phyloP scores from a whole-genome alignment of 352 stramenopile species.

The Globisporangium solare region DNA sequence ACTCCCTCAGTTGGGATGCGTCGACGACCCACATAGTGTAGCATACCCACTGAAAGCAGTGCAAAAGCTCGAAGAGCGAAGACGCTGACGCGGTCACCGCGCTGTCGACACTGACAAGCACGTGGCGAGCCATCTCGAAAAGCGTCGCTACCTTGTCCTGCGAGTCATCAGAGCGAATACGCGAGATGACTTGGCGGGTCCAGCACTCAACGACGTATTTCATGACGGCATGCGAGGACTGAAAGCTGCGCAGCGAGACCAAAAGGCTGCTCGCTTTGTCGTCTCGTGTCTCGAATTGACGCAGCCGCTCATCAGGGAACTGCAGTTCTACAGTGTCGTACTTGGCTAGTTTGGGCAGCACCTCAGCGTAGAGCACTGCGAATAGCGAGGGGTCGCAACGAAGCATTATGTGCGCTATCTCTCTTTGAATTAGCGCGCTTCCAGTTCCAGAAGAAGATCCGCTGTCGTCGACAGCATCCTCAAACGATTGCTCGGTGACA shows the following conservation, averaged over 20 bases:
- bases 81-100: conserved; percentile 18
- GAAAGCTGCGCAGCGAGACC: conserved; percentile 9
- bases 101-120: conserved; percentile 20
- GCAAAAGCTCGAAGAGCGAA: conserved; percentile 19
- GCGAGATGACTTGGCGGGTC: conserved; percentile 13
- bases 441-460: not conserved
- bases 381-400: conserved; percentile 6
- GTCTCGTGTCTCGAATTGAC: not conserved
- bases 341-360: conserved; percentile 6
- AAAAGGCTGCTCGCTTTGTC: not conserved
- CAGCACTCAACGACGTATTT: conserved; percentile 32
- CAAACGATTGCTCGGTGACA: not conserved
- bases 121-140: conserved; percentile 22
- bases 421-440: conserved; percentile 5
- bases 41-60: conserved; percentile 37
- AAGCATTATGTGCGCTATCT: conserved; percentile 8
- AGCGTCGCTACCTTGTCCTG: conserved; percentile 4
- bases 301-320: not conserved
- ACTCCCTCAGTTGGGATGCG: conserved; percentile 12
- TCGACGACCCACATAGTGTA: conserved; percentile 14
- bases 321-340: not conserved
- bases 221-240: conserved; percentile 19
- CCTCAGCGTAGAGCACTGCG: not conserved
- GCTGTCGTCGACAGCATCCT: not conserved
- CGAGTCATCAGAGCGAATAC: not conserved